phyloP scores from a whole-genome alignment of 371 early-diverging fungal species.

The Mortierella sp. region DNA sequence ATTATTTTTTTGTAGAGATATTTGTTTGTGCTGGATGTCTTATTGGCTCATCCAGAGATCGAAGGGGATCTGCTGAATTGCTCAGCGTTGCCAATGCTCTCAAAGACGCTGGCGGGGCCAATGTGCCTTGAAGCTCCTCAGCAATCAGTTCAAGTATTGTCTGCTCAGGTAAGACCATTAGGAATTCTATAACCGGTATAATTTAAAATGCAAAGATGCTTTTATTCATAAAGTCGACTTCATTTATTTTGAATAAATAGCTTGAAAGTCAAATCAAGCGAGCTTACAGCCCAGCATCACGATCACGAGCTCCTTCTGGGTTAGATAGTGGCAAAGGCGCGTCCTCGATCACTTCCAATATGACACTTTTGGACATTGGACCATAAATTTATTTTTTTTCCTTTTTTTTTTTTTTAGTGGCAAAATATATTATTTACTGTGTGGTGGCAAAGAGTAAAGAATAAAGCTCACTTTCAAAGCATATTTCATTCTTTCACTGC shows the following conservation, averaged over 20 bases:
- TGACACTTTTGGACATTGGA: conserved; percentile 22
- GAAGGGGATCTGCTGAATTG: conserved; percentile 9
- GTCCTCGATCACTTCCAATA: background rate
- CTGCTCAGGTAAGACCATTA: conserved; percentile 25
- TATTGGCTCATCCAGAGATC: conserved; percentile 20
- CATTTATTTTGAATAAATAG: background rate
- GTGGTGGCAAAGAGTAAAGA: conserved; percentile 12
- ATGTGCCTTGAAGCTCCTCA: conserved; percentile 35
- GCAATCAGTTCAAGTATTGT: conserved; percentile 16
- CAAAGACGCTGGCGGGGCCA: conserved; percentile 23
- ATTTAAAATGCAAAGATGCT: too few relatives aligned
- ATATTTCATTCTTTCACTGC: background rate
- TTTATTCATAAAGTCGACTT: too few relatives aligned
- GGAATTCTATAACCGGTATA: too few relatives aligned
- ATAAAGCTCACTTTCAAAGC: background rate
- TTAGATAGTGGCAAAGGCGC: background rate
- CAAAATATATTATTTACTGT: too few relatives aligned
- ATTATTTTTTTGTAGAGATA: conserved; percentile 21
- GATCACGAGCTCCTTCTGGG: background rate
- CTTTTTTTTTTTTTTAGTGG: background rate
- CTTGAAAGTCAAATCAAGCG: conserved; percentile 12
- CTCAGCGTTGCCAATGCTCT: conserved; percentile 21
- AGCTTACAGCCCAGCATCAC: background rate
- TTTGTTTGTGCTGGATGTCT: conserved; percentile 28
- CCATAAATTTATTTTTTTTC: background rate